These are phyloP conservation scores for Guadua angustifolia DNA, from an alignment of 176 grass and related monocot species.

Conservation along the genomic window DNA sequence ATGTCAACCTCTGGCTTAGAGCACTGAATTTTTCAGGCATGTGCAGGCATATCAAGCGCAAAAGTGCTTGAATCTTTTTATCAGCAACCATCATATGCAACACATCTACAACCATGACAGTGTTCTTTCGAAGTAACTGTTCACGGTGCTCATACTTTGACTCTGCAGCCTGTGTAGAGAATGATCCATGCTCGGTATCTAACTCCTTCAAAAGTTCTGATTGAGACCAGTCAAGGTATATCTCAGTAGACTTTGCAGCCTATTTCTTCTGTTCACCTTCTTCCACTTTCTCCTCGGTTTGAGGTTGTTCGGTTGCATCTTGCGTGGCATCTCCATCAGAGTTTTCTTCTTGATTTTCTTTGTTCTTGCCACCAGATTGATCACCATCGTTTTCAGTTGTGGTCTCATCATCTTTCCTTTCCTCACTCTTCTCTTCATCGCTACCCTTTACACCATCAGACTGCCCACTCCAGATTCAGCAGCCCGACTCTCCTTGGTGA, in stretches of 20 bases:
- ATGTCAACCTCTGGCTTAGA: conserved; percentile 73
- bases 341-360: conserved; percentile 58
- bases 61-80: conserved; percentile 72
- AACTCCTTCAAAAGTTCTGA: conserved; percentile 91
- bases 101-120: conserved; percentile 70
- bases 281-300: conserved; percentile 65
- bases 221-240: conserved; percentile 74
- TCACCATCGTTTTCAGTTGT: conserved; percentile 50
- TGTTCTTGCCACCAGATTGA: conserved; percentile 46
- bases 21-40: conserved; percentile 90
- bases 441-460: conserved; percentile 39
- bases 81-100: conserved; percentile 73
- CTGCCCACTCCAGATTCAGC: conserved; percentile 23
- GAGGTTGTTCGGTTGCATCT: conserved; percentile 43
- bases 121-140: conserved; percentile 67
- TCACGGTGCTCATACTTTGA: conserved; percentile 74
- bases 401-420: conserved; percentile 41
- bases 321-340: conserved; percentile 29
- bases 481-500: conserved; percentile 33
- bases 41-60: conserved; percentile 75
- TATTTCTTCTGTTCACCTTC: conserved; percentile 61
- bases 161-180: conserved; percentile 77
- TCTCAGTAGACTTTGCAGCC: conserved; percentile 48
- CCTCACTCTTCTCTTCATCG: conserved; percentile 16
- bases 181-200: conserved; percentile 71